phyloP scores from a whole-genome alignment of 2,329 filamentous ascomycete species.

The Pleurostoma richardsiae region DNA sequence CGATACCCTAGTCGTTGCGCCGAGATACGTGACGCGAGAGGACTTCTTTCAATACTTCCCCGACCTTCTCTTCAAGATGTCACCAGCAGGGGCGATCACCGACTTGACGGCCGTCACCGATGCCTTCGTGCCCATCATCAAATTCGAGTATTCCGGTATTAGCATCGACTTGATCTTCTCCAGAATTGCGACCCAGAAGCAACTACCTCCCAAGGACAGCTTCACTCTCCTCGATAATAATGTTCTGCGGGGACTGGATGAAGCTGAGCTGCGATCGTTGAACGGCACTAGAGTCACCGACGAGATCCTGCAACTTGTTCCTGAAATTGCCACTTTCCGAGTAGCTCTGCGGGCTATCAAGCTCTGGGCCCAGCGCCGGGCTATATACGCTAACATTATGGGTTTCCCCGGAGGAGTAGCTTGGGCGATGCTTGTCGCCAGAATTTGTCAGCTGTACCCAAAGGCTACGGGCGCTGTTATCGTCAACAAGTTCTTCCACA shows the following conservation, averaged over 20 bases:
- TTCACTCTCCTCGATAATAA: slow-evolving; percentile 78
- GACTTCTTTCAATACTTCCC: slow-evolving; percentile 93
- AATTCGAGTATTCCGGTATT: slow-evolving; percentile 85
- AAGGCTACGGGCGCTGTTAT: slow-evolving; percentile 85
- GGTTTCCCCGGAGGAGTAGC: slow-evolving; percentile 95
- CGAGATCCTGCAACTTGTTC: slow-evolving; percentile 83
- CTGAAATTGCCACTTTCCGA: slow-evolving; percentile 84
- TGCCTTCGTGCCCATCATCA: slow-evolving; percentile 95
- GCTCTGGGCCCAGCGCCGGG: slow-evolving; percentile 88
- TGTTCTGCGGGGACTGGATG: slow-evolving; percentile 79
- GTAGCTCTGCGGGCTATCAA: slow-evolving; percentile 89
- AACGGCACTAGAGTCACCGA: slow-evolving; percentile 95
- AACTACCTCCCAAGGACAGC: slow-evolving; percentile 62
- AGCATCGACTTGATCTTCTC: slow-evolving; percentile 94
- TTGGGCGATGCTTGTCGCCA: slow-evolving; percentile 95
- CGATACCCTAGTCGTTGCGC: slow-evolving; percentile 88
- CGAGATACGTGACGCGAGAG: slow-evolving; percentile 80
- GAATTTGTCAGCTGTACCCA: slow-evolving; percentile 93
- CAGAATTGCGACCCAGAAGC: slow-evolving; percentile 62
- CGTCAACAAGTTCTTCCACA: slow-evolving; percentile 88
- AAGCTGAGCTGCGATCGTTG: slow-evolving; percentile 79
- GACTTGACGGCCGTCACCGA: slow-evolving; percentile 83
- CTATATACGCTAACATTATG: slow-evolving; percentile 93
- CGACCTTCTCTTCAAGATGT: slow-evolving; percentile 70
- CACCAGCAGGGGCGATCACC: slow-evolving; percentile 72